These are phyloP conservation scores for Chondrus crispus DNA, from an alignment of 23 red algal genomes.

Conservation along the genomic window DNA sequence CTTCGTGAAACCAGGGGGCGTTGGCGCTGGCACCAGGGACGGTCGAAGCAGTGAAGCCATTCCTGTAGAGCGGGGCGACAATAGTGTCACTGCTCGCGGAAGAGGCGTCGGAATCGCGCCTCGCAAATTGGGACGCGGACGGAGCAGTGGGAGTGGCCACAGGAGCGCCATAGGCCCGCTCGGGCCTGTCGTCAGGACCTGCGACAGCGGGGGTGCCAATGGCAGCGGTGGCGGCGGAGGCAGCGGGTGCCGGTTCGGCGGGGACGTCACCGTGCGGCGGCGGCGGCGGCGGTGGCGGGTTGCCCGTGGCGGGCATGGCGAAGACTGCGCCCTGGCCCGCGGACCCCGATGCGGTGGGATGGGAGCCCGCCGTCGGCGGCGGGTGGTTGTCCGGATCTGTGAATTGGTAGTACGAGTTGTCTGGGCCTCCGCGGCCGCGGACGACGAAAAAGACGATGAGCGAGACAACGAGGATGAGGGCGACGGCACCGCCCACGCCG, in stretches of 20 bases:
- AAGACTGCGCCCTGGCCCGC: background rate
- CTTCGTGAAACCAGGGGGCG: slow-evolving; percentile 53
- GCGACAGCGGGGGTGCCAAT: background rate
- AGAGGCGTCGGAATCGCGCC: slow-evolving; percentile 41
- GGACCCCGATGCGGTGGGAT: background rate
- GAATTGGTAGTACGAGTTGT: slow-evolving; percentile 54
- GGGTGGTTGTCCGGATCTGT: slow-evolving; percentile 13
- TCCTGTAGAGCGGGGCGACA: slow-evolving; percentile 44
- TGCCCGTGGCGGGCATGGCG: background rate
- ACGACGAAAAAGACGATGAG: slow-evolving; percentile 38
- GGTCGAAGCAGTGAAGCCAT: slow-evolving; percentile 10
- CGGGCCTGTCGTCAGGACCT: background rate
- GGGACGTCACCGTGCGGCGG: background rate
- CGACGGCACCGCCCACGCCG: background rate
- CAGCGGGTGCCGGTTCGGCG: background rate
- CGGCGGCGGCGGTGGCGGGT: background rate
- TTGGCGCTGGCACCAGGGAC: slow-evolving; percentile 6
- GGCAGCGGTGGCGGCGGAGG: background rate
- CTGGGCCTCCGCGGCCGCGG: background rate
- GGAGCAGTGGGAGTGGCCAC: slow-evolving; percentile 29
- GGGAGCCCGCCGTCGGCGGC: background rate
- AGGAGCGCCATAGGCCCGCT: background rate
- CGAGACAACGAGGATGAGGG: slow-evolving; percentile 11
- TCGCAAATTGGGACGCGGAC: slow-evolving; percentile 57
- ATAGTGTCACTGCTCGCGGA: slow-evolving; percentile 67